A percentile compares a stretch with the other conserved stretches of the same genome.
Evolutionary conservation across 2,329 filamentous ascomycete genomes (phyloP).

Genomic region (Aspergillus hiratsukae): DNA sequence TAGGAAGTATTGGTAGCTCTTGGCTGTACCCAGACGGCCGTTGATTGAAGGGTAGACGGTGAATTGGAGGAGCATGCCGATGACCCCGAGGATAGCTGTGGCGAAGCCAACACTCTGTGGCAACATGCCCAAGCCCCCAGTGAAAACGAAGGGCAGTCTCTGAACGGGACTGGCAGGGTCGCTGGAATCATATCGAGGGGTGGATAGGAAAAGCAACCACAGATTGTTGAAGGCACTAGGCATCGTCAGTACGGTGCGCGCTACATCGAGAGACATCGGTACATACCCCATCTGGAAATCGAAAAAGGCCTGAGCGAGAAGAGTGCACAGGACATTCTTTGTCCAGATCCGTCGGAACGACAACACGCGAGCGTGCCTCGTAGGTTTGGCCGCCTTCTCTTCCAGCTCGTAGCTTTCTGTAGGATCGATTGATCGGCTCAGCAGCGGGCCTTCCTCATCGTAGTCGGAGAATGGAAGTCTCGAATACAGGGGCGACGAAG

Average conservation of each 20-base stretch:
- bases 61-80: constrained; percentile 69
- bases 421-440: constrained; percentile 28
- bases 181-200: constrained; percentile 52
- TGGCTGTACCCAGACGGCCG: constrained; percentile 61
- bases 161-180: constrained; percentile 40
- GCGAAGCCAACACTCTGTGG: constrained; percentile 67
- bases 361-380: constrained; percentile 38
- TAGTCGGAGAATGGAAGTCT: constrained; percentile 32
- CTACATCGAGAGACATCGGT: background rate
- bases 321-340: constrained; percentile 51
- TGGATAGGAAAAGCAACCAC: constrained; percentile 74
- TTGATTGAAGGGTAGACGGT: constrained; percentile 67
- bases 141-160: constrained; percentile 54
- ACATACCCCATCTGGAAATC: constrained; percentile 61
- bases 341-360: constrained; percentile 53
- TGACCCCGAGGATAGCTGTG: constrained; percentile 68
- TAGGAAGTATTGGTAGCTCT: constrained; percentile 63
- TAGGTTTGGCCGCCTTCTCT: constrained; percentile 29
- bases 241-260: background rate
- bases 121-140: constrained; percentile 67
- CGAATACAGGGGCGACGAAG: constrained; percentile 30
- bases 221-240: constrained; percentile 67
- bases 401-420: constrained; percentile 35
- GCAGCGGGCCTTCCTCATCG: constrained; percentile 32
- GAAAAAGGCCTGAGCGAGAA: constrained; percentile 64